Percentiles rank a stretch among this genome's conserved stretches.
phyloP scores from a whole-genome alignment of 495 filamentous ascomycete species.

The Pseudevernia furfuracea region DNA sequence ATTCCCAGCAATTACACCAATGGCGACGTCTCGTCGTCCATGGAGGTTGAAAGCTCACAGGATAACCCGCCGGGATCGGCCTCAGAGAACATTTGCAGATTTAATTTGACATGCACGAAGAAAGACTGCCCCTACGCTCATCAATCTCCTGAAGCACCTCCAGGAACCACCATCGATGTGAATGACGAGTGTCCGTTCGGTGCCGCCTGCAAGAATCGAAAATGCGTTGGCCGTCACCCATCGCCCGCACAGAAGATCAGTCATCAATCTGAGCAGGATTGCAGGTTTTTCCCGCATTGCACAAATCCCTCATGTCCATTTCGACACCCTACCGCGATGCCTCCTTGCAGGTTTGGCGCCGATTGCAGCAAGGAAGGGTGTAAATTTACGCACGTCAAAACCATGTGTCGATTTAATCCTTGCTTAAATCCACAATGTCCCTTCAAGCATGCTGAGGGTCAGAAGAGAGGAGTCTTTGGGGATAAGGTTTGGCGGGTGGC shows the following conservation, averaged over 20 bases:
- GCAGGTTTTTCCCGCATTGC: constrained; percentile 93
- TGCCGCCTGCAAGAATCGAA: constrained; percentile 86
- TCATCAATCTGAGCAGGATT: constrained; percentile 76
- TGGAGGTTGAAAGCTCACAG: constrained; percentile 40
- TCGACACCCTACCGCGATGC: constrained; percentile 63
- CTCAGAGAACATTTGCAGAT: constrained; percentile 54
- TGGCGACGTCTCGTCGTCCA: constrained; percentile 41
- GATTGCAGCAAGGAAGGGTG: constrained; percentile 79
- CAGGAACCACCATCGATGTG: constrained; percentile 71
- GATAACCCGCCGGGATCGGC: constrained; percentile 21
- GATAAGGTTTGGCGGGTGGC: constrained; percentile 79
- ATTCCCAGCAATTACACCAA: constrained; percentile 27
- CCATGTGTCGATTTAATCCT: constrained; percentile 82
- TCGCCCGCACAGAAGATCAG: constrained; percentile 74
- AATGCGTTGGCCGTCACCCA: constrained; percentile 86
- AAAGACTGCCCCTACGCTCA: constrained; percentile 88
- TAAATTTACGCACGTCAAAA: constrained; percentile 80
- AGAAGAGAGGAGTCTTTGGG: constrained; percentile 61
- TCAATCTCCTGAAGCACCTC: constrained; percentile 84
- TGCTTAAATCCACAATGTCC: constrained; percentile 78
- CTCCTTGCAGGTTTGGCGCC: constrained; percentile 84
- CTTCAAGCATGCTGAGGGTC: constrained; percentile 89
- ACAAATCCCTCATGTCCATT: constrained; percentile 80
- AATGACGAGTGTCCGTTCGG: constrained; percentile 77
- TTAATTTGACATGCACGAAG: constrained; percentile 79